Percentiles rank a stretch among this genome's conserved stretches.
Evolutionary conservation across 2,329 filamentous ascomycete species (phyloP).

Genomic region (Macrophomina phaseolina): DNA sequence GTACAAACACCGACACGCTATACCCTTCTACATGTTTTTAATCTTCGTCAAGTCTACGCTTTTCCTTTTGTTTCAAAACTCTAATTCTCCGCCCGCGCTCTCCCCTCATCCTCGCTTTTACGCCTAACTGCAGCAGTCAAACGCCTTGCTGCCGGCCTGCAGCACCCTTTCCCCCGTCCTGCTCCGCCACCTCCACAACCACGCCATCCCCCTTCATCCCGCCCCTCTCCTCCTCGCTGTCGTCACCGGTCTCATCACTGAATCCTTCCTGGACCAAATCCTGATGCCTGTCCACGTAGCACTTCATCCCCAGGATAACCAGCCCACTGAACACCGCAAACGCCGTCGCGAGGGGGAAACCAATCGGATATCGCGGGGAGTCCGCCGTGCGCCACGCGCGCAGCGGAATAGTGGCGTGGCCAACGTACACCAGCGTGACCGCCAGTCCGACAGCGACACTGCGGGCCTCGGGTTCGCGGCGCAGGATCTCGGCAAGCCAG

Average conservation of each 20-base stretch:
- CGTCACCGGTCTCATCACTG: not conserved
- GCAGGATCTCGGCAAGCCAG: constrained; percentile 29
- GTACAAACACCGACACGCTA: too few species aligned
- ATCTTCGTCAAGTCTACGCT: too few species aligned
- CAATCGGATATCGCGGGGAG: constrained; percentile 21
- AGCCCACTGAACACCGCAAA: not conserved
- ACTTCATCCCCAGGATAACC: not conserved
- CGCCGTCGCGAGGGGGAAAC: constrained; percentile 13
- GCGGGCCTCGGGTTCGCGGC: constrained; percentile 30
- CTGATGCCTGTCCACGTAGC: not conserved
- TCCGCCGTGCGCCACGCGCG: constrained; percentile 27
- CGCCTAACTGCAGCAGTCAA: too few species aligned
- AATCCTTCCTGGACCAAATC: not conserved
- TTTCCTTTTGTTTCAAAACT: too few species aligned
- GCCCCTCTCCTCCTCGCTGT: not conserved
- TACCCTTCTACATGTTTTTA: too few species aligned
- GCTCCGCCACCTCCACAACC: not conserved
- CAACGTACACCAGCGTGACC: constrained; percentile 23
- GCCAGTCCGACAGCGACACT: constrained; percentile 26
- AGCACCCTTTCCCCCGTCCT: not conserved
- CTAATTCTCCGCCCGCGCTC: too few species aligned
- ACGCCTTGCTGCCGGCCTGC: not conserved
- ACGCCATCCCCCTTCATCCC: not conserved
- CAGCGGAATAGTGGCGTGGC: constrained; percentile 30
- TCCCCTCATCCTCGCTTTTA: too few species aligned